Base-by-base conservation (phyloP, 2,329 filamentous ascomycete genomes). In the Hymenoscyphus albidus region DNA sequence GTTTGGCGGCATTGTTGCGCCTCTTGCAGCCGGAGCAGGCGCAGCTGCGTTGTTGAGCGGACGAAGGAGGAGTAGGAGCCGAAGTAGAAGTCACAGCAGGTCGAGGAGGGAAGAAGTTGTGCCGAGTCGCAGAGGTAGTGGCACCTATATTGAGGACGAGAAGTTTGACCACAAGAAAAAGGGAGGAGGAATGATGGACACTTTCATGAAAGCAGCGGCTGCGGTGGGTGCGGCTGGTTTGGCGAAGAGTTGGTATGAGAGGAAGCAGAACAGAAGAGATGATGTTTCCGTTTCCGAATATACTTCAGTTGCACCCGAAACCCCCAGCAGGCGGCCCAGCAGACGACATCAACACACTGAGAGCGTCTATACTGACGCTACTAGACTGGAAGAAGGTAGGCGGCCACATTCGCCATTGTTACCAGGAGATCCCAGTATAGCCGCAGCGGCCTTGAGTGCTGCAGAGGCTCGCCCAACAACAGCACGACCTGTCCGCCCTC, bases 141-240 rank as follows among this genome's bases (percentile, higher is more conserved):
- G 80, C 4, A 89, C 86, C 61, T 88, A 86, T 68, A 65, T 73
- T 22, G 79, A 83, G 40, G 84, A 89, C 48, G 88, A 92, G 69
- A 91, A 92, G 74, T 83, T 84, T 64, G 76, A 64, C 14, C 74
- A 5, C 71, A 64, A 68, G 72, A 62, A 38, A 69, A 72, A 74
- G 71, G 75, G 78, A 44, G 78, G 80, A 3, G 82, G 83, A 18
- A 86, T 87, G 9, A 82, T 89, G 69, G 84, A 84, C 71, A 85
- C 83, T 61, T 65, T 92, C 1, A 75, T 89, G 14, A 82, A 84
- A 57, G 79, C 85, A 27, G 88, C 85, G 14, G 88, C 86, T 0
- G 79, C 83, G 5, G 75, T 88, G 1, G 89, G 89, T 18, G 87
- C 83, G 7, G 85, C 84, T 18, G 85, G 85, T 38, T 76, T 92